phyloP scores from a whole-genome alignment of 495 filamentous ascomycete genomes.

The Penicillium antarcticum region DNA sequence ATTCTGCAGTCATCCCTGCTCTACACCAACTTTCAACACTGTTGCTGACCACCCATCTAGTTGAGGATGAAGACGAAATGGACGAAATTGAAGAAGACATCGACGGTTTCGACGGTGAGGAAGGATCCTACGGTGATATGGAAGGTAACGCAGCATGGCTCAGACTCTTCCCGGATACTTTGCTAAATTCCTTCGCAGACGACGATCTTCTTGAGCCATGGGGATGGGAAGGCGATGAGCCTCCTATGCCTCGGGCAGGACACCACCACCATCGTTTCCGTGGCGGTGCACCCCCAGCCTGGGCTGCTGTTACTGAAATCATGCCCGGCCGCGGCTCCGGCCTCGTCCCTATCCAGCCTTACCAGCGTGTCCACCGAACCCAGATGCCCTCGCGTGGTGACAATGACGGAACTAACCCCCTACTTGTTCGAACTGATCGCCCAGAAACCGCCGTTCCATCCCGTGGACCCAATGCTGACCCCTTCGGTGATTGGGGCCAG shows the following conservation, averaged over 20 bases:
- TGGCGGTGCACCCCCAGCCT: conserved; percentile 32
- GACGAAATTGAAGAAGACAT: conserved; percentile 48
- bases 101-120: conserved; percentile 48
- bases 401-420: conserved; percentile 81
- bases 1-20: neutral
- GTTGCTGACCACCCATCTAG: conserved; percentile 6
- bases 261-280: conserved; percentile 49
- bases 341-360: conserved; percentile 47
- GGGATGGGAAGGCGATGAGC: conserved; percentile 54
- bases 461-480: conserved; percentile 29
- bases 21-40: no score
- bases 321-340: conserved; percentile 38
- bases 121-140: conserved; percentile 42
- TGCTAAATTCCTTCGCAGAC: conserved; percentile 27
- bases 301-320: conserved; percentile 44
- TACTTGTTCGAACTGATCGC: conserved; percentile 52
- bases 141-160: conserved; percentile 29
- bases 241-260: conserved; percentile 33
- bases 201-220: conserved; percentile 53
- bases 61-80: conserved; percentile 50
- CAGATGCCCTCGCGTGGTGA: conserved; percentile 46
- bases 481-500: conserved; percentile 55
- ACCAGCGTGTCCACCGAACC: conserved; percentile 51
- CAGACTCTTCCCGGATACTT: neutral
- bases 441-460: conserved; percentile 28